These are phyloP conservation scores for Cladosporium sp. DNA, from an alignment of 2,329 filamentous ascomycete genomes.

Conservation along the genomic window DNA sequence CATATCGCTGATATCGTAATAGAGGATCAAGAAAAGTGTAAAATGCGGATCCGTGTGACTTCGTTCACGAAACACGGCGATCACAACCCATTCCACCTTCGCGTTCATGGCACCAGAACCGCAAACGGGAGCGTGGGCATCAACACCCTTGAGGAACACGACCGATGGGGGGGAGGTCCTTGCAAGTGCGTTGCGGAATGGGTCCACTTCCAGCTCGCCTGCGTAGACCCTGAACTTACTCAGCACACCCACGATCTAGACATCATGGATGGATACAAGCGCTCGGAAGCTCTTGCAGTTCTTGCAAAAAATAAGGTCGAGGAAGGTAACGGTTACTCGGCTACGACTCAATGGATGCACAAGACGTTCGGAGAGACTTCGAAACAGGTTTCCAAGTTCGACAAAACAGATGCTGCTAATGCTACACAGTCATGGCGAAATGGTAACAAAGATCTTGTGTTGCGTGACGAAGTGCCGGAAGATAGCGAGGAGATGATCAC, in stretches of 20 bases:
- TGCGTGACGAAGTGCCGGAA: constrained; percentile 24
- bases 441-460: constrained; percentile 24
- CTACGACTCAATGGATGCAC: constrained; percentile 26
- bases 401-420: constrained; percentile 27
- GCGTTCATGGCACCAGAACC: neutral
- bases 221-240: constrained; percentile 6
- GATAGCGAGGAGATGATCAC: constrained; percentile 22
- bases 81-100: neutral
- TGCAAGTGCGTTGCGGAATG: constrained; percentile 31
- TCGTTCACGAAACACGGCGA: constrained; percentile 28
- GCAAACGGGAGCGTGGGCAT: neutral
- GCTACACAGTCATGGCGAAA: constrained; percentile 24
- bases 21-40: constrained; percentile 18
- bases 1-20: neutral
- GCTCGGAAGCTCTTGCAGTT: constrained; percentile 27
- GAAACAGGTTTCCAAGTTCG: constrained; percentile 23
- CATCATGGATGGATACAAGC: constrained; percentile 27
- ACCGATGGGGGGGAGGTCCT: constrained; percentile 20
- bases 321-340: constrained; percentile 26
- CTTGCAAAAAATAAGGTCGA: constrained; percentile 27
- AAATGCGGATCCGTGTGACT: constrained; percentile 23
- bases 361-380: constrained; percentile 23
- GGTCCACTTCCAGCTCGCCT: constrained; percentile 23
- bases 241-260: constrained; percentile 26
- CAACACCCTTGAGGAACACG: constrained; percentile 13